Base-by-base conservation (phyloP, 371 early-diverging fungal genomes). In the Apophysomyces ossiformis region DNA sequence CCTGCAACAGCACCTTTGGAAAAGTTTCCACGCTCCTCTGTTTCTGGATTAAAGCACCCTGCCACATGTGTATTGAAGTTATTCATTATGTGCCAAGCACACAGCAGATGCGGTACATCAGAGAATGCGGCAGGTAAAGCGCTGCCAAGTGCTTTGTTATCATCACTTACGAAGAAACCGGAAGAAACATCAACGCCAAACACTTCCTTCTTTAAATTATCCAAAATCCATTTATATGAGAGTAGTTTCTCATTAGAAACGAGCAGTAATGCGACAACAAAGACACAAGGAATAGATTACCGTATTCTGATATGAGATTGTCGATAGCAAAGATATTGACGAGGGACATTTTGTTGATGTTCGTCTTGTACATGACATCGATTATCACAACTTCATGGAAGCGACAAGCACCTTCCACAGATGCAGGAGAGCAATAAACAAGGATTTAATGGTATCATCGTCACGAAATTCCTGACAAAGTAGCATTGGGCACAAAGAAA, bases 271-370 rank as follows among this genome's bases (percentile, higher is more conserved):
- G 2, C 64, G 32, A 57, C n/a, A 11, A 16, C 43, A 41, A 64
- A 57, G 7, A 2, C 16, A 12, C 56, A 0, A 36, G 50, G 63
- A 2, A 41, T 2, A 36, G 11, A 18, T 26, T 39, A 5, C 0
- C 15, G 1, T 15, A n/a, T 11, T 13, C 39, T 8, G 4, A 37
- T 13, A 43, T 35, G 0, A 86, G 80, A 26, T 83, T 72, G 61
- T 84, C 81, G 11, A 87, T 82, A 43, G 84, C 87, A 15, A 83
- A 82, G 12, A 88, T 72, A 71, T 88, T 87, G 16, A 82, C 69
- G 7, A 85, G 70, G 0, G 76, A 85, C 86, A 89, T 85, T 64
- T 84, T 81, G 69, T 85, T 85, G 16, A 64, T 58, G 21, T 75
- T 78, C 11, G 72, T 65, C 18, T 71, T 65, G 58, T 82, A 73